phyloP scores from a whole-genome alignment of 768 basidiomycete species.

The Boletus rex-veris region DNA sequence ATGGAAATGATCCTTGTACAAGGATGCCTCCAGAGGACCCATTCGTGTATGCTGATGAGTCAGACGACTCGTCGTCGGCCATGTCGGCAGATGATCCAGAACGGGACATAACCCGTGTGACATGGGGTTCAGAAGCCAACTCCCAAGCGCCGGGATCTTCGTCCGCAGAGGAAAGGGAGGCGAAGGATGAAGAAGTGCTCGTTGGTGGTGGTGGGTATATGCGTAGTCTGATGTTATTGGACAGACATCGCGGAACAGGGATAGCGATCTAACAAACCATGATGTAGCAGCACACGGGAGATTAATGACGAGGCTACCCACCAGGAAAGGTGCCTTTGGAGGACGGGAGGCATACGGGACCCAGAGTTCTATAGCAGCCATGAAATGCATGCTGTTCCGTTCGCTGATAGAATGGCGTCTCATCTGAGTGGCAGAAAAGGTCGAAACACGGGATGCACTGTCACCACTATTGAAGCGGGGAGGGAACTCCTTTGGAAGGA shows the following conservation, averaged over 20 bases:
- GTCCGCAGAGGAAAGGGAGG: slow-evolving; percentile 73
- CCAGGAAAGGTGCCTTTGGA: slow-evolving; percentile 72
- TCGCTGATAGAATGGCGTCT: slow-evolving; percentile 56
- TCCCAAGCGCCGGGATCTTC: slow-evolving; percentile 71
- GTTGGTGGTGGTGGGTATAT: slow-evolving; percentile 62
- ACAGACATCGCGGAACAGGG: slow-evolving; percentile 73
- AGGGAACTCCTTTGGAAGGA: slow-evolving; percentile 67
- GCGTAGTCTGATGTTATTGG: slow-evolving; percentile 69
- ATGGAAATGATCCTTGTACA: slow-evolving; percentile 76
- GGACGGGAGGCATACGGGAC: slow-evolving; percentile 66
- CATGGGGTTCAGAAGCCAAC: slow-evolving; percentile 71
- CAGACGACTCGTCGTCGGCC: slow-evolving; percentile 81
- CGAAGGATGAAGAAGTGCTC: slow-evolving; percentile 55
- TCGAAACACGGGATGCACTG: slow-evolving; percentile 17
- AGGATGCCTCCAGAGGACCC: slow-evolving; percentile 57
- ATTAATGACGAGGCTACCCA: slow-evolving; percentile 29
- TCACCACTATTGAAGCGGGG: slow-evolving; percentile 29
- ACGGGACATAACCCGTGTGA: slow-evolving; percentile 55
- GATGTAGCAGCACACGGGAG: slow-evolving; percentile 3
- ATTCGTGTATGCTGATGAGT: slow-evolving; percentile 52
- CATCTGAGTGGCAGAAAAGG: slow-evolving; percentile 30
- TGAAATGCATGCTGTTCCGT: slow-evolving; percentile 62
- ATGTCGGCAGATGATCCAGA: slow-evolving; percentile 63
- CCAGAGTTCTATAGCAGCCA: slow-evolving; percentile 78
- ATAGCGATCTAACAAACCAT: slow-evolving; percentile 56